phyloP scores from a whole-genome alignment of 73 alveolate genomes.

The Tetrahymena elliotti region DNA sequence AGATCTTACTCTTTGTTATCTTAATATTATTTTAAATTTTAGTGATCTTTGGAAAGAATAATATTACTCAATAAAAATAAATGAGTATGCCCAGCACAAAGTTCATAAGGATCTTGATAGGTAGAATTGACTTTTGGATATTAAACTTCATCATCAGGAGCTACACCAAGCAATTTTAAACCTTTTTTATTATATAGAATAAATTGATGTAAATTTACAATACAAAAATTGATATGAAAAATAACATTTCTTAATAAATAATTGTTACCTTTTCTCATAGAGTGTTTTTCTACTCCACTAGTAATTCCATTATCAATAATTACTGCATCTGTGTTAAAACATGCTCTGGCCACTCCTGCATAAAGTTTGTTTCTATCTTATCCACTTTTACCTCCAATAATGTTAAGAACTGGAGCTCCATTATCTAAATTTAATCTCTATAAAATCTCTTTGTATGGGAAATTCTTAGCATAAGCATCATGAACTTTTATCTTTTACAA shows the following conservation, averaged over 20 bases:
- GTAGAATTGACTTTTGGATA: constrained; percentile 91
- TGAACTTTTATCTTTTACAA: not conserved
- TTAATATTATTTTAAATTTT: not conserved
- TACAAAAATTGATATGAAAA: not conserved
- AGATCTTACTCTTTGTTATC: not conserved
- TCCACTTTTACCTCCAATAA: constrained; percentile 86
- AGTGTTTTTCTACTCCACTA: constrained; percentile 88
- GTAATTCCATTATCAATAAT: constrained; percentile 89
- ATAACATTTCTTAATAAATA: too few species aligned
- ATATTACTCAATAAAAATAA: constrained; percentile 61
- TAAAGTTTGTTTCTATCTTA: constrained; percentile 72
- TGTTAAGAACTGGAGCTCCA: constrained; percentile 59
- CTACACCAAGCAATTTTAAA: constrained; percentile 83
- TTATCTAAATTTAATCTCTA: constrained; percentile 6
- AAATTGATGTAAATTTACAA: too few species aligned
- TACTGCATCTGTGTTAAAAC: constrained; percentile 88
- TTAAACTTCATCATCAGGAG: constrained; percentile 89
- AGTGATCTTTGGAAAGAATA: not conserved
- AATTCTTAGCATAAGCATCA: constrained; percentile 8
- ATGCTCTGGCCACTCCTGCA: constrained; percentile 96
- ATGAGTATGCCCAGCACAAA: constrained; percentile 97
- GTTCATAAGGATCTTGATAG: constrained; percentile 75
- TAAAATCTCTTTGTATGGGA: constrained; percentile 22
- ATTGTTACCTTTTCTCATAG: constrained; percentile 74
- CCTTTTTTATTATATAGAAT: too few species aligned